Conservation (phyloP, 1,284 basidiomycete genomes). For the Cutaneotrichosporon sp. region DNA sequence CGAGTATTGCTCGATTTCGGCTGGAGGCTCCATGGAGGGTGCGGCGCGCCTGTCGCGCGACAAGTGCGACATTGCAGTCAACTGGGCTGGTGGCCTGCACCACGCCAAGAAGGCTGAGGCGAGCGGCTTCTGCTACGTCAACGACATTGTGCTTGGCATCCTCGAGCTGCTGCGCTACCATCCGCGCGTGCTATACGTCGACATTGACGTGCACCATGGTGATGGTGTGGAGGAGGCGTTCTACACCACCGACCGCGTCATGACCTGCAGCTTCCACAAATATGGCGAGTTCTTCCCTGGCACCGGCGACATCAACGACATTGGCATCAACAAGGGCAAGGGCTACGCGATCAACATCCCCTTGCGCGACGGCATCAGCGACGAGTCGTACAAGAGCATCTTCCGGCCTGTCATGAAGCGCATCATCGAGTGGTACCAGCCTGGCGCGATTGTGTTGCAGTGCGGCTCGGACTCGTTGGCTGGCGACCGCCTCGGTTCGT, state of each 20-base stretch:
- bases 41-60: conserved; percentile 91
- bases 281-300: conserved; percentile 99
- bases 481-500: conserved; percentile 92
- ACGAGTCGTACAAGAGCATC: conserved; percentile 91
- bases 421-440: conserved; percentile 95
- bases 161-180: conserved; percentile 93
- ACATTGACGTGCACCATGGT: conserved; percentile 98
- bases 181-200: conserved; percentile 92
- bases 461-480: conserved; percentile 98
- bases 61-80: conserved; percentile 98
- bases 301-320: conserved; percentile 91
- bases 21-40: conserved; percentile 99
- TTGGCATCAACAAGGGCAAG: conserved; percentile 88
- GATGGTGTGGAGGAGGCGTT: conserved; percentile 99
- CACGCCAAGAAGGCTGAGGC: conserved; percentile 99
- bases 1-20: conserved; percentile 97
- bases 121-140: conserved; percentile 98
- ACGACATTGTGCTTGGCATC: conserved; percentile 97
- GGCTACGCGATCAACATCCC: conserved; percentile 95
- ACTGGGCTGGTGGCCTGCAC: conserved; percentile 97
- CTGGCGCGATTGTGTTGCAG: conserved; percentile 93
- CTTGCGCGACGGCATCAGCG: conserved; percentile 89
- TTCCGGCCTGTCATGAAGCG: conserved; percentile 94
- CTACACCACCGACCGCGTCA: conserved; percentile 97
- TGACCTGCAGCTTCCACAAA: conserved; percentile 98